Percentiles rank a stretch among this genome's conserved stretches.
Evolutionary conservation across 106 monocot genomes (phyloP).

Genomic region (Agapanthus africanus): DNA sequence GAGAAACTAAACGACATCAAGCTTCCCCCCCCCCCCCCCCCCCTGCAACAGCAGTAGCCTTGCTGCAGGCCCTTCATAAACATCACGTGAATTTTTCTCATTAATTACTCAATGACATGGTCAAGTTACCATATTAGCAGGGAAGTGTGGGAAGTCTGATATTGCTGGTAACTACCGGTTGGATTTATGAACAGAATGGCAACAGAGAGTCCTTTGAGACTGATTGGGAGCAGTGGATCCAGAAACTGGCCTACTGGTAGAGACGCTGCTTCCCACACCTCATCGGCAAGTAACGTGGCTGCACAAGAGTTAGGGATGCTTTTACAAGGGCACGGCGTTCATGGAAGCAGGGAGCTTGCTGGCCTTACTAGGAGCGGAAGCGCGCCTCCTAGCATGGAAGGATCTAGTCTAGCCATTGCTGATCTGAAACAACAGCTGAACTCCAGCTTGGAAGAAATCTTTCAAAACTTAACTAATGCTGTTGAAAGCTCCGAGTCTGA

Average conservation of each 20-base stretch:
- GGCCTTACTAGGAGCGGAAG: conserved; percentile 84
- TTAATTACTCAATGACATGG: no score
- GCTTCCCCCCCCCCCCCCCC: no score
- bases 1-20: no score
- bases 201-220: conserved; percentile 64
- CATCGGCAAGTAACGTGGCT: conserved; percentile 25
- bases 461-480: conserved; percentile 30
- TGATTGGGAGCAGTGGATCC: conserved; percentile 31
- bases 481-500: conserved; percentile 38
- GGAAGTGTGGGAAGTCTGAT: no score
- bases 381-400: conserved; percentile 93
- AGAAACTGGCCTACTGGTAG: conserved; percentile 44
- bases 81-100: no score
- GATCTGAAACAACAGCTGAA: conserved; percentile 21
- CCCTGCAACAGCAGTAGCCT: no score
- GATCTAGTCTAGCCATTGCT: conserved; percentile 48
- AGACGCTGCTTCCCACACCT: conserved; percentile 24
- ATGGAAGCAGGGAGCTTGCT: conserved; percentile 25
- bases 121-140: no score
- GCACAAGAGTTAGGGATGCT: conserved; percentile 47
- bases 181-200: conserved; percentile 38
- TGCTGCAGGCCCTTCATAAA: no score
- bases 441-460: conserved; percentile 20
- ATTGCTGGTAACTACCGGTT: no score
- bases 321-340: conserved; percentile 28